Evolutionary conservation across 805 yeast genomes (phyloP).

Genomic region (Blastobotrys chiropterorum): DNA sequence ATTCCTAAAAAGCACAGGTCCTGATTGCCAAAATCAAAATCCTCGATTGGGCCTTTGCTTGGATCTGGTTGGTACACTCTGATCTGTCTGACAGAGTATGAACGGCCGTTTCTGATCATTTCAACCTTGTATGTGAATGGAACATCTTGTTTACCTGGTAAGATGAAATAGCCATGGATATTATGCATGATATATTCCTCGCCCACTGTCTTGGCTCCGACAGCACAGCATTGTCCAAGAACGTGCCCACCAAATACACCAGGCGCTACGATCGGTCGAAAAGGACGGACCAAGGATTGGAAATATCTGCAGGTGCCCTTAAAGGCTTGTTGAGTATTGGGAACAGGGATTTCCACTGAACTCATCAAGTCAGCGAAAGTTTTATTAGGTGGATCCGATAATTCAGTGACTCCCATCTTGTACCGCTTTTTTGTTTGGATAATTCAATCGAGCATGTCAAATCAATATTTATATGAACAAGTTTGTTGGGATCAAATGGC

Average conservation of each 20-base stretch:
- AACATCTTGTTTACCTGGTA: slow-evolving; percentile 23
- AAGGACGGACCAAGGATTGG: slow-evolving; percentile 21
- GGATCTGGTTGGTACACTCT: slow-evolving; percentile 24
- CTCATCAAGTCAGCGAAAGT: slow-evolving; percentile 18
- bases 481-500: not conserved
- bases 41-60: slow-evolving; percentile 12
- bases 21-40: slow-evolving; percentile 16
- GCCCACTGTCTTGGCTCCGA: slow-evolving; percentile 22
- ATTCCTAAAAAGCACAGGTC: slow-evolving; percentile 17
- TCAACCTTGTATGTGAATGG: slow-evolving; percentile 28
- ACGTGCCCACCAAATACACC: slow-evolving; percentile 30
- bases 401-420: slow-evolving; percentile 2
- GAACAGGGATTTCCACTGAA: slow-evolving; percentile 13
- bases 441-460: not conserved
- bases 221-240: slow-evolving; percentile 23
- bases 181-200: slow-evolving; percentile 14
- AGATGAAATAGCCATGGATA: slow-evolving; percentile 25
- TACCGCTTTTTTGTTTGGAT: not conserved
- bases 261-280: slow-evolving; percentile 22
- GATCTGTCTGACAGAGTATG: slow-evolving; percentile 23
- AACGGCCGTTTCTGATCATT: slow-evolving; percentile 23
- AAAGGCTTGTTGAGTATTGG: slow-evolving; percentile 7
- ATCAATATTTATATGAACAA: not conserved
- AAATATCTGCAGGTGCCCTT: slow-evolving; percentile 11
- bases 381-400: slow-evolving; percentile 13